Percentiles rank a stretch among this genome's conserved stretches.
Evolutionary conservation across 352 stramenopile species (phyloP).

Genomic region (Ophiocytium majus): DNA sequence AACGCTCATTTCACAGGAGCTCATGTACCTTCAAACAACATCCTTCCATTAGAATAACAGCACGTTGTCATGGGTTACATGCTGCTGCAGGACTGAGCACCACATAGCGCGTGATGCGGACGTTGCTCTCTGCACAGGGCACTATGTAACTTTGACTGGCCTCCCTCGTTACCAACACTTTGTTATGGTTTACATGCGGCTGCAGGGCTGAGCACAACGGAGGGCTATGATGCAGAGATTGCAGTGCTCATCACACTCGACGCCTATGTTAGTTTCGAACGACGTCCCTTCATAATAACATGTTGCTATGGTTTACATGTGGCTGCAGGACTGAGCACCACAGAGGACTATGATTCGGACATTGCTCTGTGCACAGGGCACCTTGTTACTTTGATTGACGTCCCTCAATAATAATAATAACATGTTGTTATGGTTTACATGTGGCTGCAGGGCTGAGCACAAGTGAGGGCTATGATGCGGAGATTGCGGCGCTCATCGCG

Average conservation of each 20-base stretch:
- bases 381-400: too few species aligned
- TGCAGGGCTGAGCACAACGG: not conserved
- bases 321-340: not conserved
- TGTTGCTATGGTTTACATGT: too few species aligned
- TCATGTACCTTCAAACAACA: not conserved
- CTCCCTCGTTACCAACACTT: too few species aligned
- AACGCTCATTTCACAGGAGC: too few species aligned
- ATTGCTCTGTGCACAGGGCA: constrained; percentile 87
- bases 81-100: not conserved
- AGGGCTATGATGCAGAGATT: constrained; percentile 27
- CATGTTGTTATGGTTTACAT: too few species aligned
- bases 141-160: too few species aligned
- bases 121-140: too few species aligned
- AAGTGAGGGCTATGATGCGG: constrained; percentile 80
- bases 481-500: constrained; percentile 85
- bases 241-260: not conserved
- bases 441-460: not conserved
- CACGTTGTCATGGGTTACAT: too few species aligned
- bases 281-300: too few species aligned
- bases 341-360: constrained; percentile 83
- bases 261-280: too few species aligned
- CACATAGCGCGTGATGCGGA: constrained; percentile 21
- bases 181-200: too few species aligned
- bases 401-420: too few species aligned
- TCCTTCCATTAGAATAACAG: not conserved